phyloP scores from a whole-genome alignment of 2,329 filamentous ascomycete genomes.

The Cucurbitaria berberidis region DNA sequence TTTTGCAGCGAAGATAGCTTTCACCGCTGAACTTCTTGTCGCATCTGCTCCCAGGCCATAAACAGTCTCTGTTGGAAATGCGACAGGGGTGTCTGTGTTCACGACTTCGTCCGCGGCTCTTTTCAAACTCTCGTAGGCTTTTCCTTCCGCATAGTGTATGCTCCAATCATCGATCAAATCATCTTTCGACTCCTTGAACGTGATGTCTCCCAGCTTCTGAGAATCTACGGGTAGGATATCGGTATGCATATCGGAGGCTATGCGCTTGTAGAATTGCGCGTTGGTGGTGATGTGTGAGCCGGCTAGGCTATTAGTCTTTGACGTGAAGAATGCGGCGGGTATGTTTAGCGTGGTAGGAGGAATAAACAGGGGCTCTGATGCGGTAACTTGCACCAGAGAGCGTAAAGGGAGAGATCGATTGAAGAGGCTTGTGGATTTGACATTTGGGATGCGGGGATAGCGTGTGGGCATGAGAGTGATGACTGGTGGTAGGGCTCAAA shows the following conservation, averaged over 20 bases:
- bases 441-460: constrained; percentile 43
- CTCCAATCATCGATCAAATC: constrained; percentile 46
- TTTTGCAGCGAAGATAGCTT: constrained; percentile 92
- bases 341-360: constrained; percentile 34
- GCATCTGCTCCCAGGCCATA: constrained; percentile 98
- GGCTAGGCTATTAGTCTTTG: not conserved
- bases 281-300: not conserved
- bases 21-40: constrained; percentile 80
- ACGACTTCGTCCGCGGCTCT: constrained; percentile 71
- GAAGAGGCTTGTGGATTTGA: constrained; percentile 27
- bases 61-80: constrained; percentile 96
- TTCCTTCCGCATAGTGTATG: constrained; percentile 44
- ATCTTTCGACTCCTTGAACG: constrained; percentile 34
- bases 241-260: constrained; percentile 42
- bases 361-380: constrained; percentile 17
- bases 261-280: constrained; percentile 6
- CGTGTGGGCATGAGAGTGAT: constrained; percentile 42
- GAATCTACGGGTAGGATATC: constrained; percentile 51
- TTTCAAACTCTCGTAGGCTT: constrained; percentile 61
- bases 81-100: constrained; percentile 75
- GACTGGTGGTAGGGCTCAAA: constrained; percentile 34
- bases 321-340: constrained; percentile 4
- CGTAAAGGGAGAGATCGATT: constrained; percentile 16
- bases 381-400: constrained; percentile 35
- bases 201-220: constrained; percentile 48